Base-by-base conservation (phyloP, 176 grass and related monocot species). In the Urochloa ruziziensis region DNA sequence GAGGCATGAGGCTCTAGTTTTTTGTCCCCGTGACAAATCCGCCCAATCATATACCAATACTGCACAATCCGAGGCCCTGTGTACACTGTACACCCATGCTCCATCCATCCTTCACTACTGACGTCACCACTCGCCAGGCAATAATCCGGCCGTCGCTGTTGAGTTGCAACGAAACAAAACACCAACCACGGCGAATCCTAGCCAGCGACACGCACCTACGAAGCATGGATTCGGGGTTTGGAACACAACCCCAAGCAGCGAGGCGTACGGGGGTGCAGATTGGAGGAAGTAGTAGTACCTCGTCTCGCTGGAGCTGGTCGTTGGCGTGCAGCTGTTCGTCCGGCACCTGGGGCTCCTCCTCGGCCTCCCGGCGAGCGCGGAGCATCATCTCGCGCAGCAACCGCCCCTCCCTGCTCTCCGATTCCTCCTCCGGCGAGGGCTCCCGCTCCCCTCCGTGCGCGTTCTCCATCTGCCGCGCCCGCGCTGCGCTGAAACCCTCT, bases 231-330 rank as follows among this genome's bases (percentile, higher is more conserved):
- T 44, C 21, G 52, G 19, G 5, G 52, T n/a, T 21, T 3, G 44
- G 44, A 47, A 47, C 44, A 47, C 44, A 16, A 47, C 44, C 44
- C 47, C 44, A 47, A 47, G 13, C 11, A 47, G 44, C 12, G 13
- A 47, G 24, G 10, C 24, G 57, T 13, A 59, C 44, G 32, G n/a
- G 57, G 13, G 33, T 10, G 3, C 56, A 13, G 43, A 79, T 48
- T 79, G 29, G 72, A 35, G 21, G 2, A 3, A 23, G 44, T 17
- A 23, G 44, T 17, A 15, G 7, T 7, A 79, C 86, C 72, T 88
- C 86, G 60, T 82, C 84, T 65, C 73, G 47, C 62, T 90, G 88
- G 48, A 83, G 73, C 47, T 83, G 79, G 35, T 83, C 74, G 42
- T 90, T 79, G 79, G 73, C 36, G 73, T 37, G 74, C 11, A 86